phyloP scores from a whole-genome alignment of 1,284 basidiomycete species.

The Trichosporon sp. region DNA sequence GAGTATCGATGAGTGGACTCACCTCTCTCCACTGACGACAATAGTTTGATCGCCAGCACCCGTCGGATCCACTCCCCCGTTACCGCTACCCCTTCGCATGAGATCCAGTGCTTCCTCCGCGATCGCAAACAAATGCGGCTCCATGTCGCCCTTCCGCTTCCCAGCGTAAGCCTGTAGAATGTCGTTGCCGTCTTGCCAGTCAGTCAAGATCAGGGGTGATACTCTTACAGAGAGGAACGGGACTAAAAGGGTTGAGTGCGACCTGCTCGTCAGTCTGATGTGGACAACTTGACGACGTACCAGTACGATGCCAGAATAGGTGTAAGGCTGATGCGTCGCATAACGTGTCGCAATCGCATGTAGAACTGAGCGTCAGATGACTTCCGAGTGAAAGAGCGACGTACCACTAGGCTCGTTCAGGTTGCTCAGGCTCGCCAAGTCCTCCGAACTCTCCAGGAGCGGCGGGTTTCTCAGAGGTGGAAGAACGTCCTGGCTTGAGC shows the following conservation, averaged over 20 bases:
- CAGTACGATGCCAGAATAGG: constrained; percentile 86
- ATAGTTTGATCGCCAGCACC: constrained; percentile 81
- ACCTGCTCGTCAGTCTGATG: constrained; percentile 53
- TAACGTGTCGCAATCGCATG: constrained; percentile 97
- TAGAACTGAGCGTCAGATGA: constrained; percentile 60
- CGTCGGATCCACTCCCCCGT: constrained; percentile 66
- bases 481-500: constrained; percentile 51
- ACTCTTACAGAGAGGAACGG: constrained; percentile 65
- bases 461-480: constrained; percentile 96
- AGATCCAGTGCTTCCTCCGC: constrained; percentile 98
- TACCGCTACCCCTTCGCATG: constrained; percentile 60
- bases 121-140: constrained; percentile 97
- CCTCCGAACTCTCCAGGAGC: constrained; percentile 91
- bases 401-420: constrained; percentile 94
- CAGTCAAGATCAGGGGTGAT: not conserved
- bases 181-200: constrained; percentile 67
- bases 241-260: constrained; percentile 97
- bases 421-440: constrained; percentile 95
- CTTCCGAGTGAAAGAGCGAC: constrained; percentile 23
- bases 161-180: constrained; percentile 98
- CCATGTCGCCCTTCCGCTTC: constrained; percentile 84
- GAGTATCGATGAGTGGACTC: constrained; percentile 30
- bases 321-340: constrained; percentile 95
- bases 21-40: constrained; percentile 98
- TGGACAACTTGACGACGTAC: constrained; percentile 30